Percentiles rank a stretch among this genome's conserved stretches.
These are phyloP conservation scores for Drosera spatulata DNA, from an alignment of 179 eudicot species.

Conservation along the genomic window DNA sequence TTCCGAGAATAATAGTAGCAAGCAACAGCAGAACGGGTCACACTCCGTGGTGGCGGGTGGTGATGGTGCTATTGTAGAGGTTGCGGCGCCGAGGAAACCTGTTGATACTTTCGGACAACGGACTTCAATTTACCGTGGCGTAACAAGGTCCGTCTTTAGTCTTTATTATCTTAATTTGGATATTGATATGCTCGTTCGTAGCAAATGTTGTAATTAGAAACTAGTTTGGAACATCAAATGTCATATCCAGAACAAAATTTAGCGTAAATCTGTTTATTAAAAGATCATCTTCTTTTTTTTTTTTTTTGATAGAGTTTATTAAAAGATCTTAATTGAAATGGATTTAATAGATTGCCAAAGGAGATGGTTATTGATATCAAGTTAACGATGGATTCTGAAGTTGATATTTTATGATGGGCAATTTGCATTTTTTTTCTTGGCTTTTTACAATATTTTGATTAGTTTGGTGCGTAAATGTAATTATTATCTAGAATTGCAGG, in stretches of 20 bases:
- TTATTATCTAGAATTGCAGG: conserved; percentile 15
- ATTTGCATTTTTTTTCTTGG: neutral
- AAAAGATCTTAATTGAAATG: too few species aligned
- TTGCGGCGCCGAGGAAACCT: conserved; percentile 38
- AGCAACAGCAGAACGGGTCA: neutral
- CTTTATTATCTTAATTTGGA: neutral
- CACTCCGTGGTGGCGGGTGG: neutral
- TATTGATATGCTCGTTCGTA: conserved; percentile 19
- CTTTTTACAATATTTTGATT: neutral
- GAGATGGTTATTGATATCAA: too few species aligned
- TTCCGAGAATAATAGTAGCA: conserved; percentile 9
- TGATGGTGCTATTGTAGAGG: conserved; percentile 18
- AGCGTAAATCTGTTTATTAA: too few species aligned
- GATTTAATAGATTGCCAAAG: too few species aligned
- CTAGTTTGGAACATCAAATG: neutral
- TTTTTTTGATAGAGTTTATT: too few species aligned
- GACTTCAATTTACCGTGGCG: conserved; percentile 75
- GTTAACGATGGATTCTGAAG: too few species aligned
- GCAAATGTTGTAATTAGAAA: conserved; percentile 16
- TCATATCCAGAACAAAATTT: too few species aligned
- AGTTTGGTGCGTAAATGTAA: too few species aligned
- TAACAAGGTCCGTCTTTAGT: conserved; percentile 31
- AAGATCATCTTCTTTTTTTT: too few species aligned
- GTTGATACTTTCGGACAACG: conserved; percentile 64
- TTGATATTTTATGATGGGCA: too few species aligned